Conservation (phyloP, 2,329 filamentous ascomycete species). For the Pseudofabraea citricarpa region DNA sequence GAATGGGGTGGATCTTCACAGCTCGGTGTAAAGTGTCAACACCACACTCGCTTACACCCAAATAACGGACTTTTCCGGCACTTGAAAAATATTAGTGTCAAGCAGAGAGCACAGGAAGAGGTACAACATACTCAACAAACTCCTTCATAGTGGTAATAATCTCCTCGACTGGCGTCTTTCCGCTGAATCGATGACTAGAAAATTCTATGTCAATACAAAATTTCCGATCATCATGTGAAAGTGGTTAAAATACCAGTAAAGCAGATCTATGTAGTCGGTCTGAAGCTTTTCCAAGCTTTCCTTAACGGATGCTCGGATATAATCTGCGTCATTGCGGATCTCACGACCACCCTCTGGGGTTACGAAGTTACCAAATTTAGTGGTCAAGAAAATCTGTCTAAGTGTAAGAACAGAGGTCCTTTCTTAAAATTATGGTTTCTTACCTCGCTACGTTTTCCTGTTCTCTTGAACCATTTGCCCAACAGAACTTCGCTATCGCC, state of each 20-base stretch:
- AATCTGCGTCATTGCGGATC: constrained; percentile 26
- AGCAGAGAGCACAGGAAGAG: no score
- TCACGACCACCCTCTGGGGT: neutral
- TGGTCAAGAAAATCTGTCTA: constrained; percentile 12
- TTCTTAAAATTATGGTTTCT: no score
- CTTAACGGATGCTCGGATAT: constrained; percentile 33
- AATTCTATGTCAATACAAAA: neutral
- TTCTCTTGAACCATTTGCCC: constrained; percentile 39
- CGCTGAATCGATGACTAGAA: constrained; percentile 30
- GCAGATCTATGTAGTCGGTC: constrained; percentile 31
- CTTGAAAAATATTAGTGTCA: no score
- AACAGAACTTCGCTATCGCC: constrained; percentile 41
- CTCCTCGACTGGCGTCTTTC: constrained; percentile 32
- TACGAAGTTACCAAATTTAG: constrained; percentile 11
- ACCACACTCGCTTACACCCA: constrained; percentile 6
- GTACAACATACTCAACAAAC: constrained; percentile 25
- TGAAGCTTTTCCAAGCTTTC: constrained; percentile 33
- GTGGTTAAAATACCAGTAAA: constrained; percentile 28
- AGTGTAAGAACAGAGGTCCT: no score
- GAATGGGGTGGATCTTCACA: constrained; percentile 40
- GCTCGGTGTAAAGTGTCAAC: constrained; percentile 4
- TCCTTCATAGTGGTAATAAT: constrained; percentile 33
- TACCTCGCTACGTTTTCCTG: neutral
- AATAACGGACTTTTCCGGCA: constrained; percentile 7
- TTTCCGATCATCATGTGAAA: neutral